Percentiles rank a stretch among this genome's conserved stretches.
Evolutionary conservation across 2,329 filamentous ascomycete species (phyloP).

Genomic region (Gnomoniopsis smithogilvyi): DNA sequence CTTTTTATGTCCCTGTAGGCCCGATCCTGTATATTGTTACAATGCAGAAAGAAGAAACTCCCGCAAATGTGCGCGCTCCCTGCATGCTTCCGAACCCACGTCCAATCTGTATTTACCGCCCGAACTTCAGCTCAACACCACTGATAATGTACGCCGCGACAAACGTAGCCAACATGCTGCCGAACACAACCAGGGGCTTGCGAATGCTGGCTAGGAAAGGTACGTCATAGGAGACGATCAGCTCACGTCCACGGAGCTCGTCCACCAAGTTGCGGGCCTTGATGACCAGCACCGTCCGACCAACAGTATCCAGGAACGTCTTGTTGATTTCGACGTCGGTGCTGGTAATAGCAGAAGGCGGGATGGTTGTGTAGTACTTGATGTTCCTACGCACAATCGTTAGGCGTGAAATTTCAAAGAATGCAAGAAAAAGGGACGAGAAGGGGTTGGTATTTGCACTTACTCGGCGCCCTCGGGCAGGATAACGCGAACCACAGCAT

Average conservation of each 20-base stretch:
- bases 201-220: constrained; percentile 70
- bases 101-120: constrained; percentile 19
- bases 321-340: constrained; percentile 63
- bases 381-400: constrained; percentile 65
- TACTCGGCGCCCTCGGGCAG: constrained; percentile 88
- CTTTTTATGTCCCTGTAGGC: constrained; percentile 1
- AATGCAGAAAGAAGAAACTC: constrained; percentile 2
- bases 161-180: constrained; percentile 71
- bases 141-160: constrained; percentile 71
- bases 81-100: neutral
- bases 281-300: constrained; percentile 77
- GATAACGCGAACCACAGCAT: constrained; percentile 75
- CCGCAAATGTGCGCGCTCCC: neutral
- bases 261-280: constrained; percentile 86
- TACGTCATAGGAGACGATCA: constrained; percentile 88
- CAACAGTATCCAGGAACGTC: constrained; percentile 91
- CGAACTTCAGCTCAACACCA: constrained; percentile 77
- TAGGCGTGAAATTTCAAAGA: constrained; percentile 17
- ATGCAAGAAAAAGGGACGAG: neutral
- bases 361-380: constrained; percentile 71
- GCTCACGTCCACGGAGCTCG: constrained; percentile 77
- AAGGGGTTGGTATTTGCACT: constrained; percentile 32
- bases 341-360: constrained; percentile 57
- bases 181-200: constrained; percentile 82
- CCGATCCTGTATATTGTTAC: constrained; percentile 8